Evolutionary conservation across 805 yeast genomes (phyloP), one percentile per base, ranked within the genome.

Genomic region (Candida ficus): DNA sequence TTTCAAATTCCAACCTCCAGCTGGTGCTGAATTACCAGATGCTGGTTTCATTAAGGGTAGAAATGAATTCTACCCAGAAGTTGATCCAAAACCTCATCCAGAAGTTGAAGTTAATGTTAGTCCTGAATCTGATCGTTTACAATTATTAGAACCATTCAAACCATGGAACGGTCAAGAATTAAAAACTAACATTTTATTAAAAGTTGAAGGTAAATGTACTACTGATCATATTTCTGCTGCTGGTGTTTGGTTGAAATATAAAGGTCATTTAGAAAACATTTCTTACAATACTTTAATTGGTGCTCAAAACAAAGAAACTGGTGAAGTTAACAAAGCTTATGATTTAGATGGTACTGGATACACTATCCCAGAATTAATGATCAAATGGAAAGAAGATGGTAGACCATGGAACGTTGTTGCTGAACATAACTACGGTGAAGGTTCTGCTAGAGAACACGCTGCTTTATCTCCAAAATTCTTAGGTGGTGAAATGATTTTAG

Each of bases 181-280:
- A 49, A 71, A 76, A 47, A 77, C 89, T 26, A 77, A 77, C 35
- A 85, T 91, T 2, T 67, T 90, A 46, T 66, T 91, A 59, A 91
- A 91, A 67, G 98, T 93, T 34, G 91, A 88, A 67, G 99, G 99
- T 49, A 91, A 91, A 66, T 93, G 98, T 73, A 91, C 99, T 31
- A 91, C 99, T 29, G 99, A 91, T 63, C 99, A 91, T 62, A 93
- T 91, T 53, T 89, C 97, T 20, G 98, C 98, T 38, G 99, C 99
- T 34, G 99, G 99, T 58, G 95, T 83, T 13, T 91, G 99, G 99
- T 76, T 91, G 67, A 93, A 93, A 71, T 91, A 93, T 71, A 93
- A 93, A 70, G 99, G 99, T 31, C 99, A 91, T 61, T 74, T 91
- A 57, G 96, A 91, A 61, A 91, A 91, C 68, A 93, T 91, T 52